phyloP scores from a whole-genome alignment of 768 basidiomycete genomes.

The Boletus sp. region DNA sequence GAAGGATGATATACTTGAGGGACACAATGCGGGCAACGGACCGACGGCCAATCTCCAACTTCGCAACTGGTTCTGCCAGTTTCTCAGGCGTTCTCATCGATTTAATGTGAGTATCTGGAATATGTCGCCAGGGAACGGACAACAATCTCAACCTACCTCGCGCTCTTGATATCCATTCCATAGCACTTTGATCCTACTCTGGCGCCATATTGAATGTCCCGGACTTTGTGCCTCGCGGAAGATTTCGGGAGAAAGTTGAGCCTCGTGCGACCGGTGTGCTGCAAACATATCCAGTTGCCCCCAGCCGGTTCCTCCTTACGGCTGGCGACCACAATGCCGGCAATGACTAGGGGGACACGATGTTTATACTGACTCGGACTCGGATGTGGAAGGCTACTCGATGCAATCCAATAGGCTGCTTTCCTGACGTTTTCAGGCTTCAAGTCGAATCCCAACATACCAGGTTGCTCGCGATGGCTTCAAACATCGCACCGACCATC shows the following conservation, averaged over 20 bases:
- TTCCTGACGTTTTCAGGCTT: neutral
- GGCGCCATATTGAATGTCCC: too few relatives aligned
- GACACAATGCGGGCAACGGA: constrained; percentile 17
- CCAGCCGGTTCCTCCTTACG: too few relatives aligned
- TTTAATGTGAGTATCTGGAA: neutral
- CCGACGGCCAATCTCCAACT: constrained; percentile 5
- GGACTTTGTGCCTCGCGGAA: neutral
- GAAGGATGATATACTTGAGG: neutral
- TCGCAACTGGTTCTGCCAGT: constrained; percentile 1
- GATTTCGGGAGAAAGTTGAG: neutral
- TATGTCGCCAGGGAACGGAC: neutral
- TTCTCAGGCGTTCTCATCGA: constrained; percentile 11
- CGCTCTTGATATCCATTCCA: neutral
- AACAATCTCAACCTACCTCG: neutral
- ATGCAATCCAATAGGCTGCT: neutral
- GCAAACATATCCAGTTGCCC: too few relatives aligned
- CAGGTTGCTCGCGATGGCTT: constrained; percentile 6
- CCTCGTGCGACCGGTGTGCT: neutral
- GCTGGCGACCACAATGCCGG: neutral
- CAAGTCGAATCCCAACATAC: neutral
- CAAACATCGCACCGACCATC: constrained; percentile 6
- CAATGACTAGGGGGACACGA: neutral
- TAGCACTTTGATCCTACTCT: neutral
- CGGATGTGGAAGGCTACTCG: neutral
- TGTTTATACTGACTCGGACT: neutral